phyloP scores from a whole-genome alignment of 805 yeast genomes.

The Cyberlindnera japonica region DNA sequence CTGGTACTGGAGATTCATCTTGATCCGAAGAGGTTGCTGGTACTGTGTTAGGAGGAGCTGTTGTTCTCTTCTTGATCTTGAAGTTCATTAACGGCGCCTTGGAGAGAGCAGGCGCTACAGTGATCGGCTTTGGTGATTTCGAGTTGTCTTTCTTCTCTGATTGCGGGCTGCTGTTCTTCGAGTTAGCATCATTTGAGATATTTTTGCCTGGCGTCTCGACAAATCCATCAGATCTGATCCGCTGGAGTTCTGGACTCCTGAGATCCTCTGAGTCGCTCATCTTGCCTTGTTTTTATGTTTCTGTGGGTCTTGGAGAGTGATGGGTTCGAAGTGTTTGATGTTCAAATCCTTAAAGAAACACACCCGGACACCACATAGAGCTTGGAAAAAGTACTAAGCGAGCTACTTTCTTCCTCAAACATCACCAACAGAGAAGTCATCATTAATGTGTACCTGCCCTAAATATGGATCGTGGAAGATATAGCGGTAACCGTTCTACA shows the following conservation, averaged over 20 bases:
- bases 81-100: constrained; percentile 1
- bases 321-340: too few species aligned
- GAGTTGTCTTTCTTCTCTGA: background rate
- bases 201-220: constrained; percentile 3
- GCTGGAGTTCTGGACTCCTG: background rate
- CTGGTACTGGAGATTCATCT: too few species aligned
- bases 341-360: too few species aligned
- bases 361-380: background rate
- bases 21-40: background rate
- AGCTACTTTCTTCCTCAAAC: background rate
- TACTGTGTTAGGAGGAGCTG: background rate
- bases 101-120: background rate
- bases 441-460: too few species aligned
- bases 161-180: background rate
- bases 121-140: background rate
- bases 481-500: background rate
- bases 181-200: background rate
- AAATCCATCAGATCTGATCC: background rate
- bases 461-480: background rate
- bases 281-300: too few species aligned
- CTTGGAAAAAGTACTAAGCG: background rate
- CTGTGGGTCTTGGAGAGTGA: too few species aligned
- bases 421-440: too few species aligned
- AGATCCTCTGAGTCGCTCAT: background rate
- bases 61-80: constrained; percentile 18